Evolutionary conservation across 2,329 filamentous ascomycete species (phyloP).

Genomic region (Sclerotinia borealis): DNA sequence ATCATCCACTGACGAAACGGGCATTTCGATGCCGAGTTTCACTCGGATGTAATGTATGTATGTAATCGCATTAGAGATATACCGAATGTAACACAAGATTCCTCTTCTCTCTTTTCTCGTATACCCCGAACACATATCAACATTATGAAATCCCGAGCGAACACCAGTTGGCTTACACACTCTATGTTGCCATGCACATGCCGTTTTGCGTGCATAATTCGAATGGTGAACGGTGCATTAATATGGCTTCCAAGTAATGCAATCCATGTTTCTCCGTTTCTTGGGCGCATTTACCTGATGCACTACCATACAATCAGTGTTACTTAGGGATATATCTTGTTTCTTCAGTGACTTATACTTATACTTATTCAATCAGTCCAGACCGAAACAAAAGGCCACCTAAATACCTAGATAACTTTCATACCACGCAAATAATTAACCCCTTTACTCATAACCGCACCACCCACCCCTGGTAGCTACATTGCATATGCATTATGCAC

Average conservation of each 20-base stretch:
- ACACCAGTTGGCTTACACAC: slow-evolving; percentile 1
- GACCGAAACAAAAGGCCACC: background rate
- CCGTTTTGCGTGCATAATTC: background rate
- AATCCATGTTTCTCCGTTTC: background rate
- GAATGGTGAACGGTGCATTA: background rate
- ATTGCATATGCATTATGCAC: slow-evolving; percentile 7
- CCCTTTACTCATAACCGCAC: background rate
- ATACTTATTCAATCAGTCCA: background rate
- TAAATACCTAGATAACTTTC: background rate
- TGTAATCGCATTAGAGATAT: slow-evolving; percentile 8
- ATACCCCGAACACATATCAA: background rate
- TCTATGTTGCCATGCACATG: background rate
- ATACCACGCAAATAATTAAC: background rate
- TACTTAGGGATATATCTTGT: background rate
- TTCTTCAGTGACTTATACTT: background rate
- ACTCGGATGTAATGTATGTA: slow-evolving; percentile 7
- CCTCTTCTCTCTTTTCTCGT: background rate
- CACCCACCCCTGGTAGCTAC: background rate
- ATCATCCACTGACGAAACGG: background rate
- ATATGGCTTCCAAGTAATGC: background rate
- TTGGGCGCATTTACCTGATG: background rate
- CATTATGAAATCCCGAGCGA: background rate
- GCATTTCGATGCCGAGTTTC: background rate
- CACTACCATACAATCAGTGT: background rate
- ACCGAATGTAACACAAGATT: slow-evolving; percentile 2